Conservation (phyloP, 108 stramenopile species). For the Heterococcus sp. region DNA sequence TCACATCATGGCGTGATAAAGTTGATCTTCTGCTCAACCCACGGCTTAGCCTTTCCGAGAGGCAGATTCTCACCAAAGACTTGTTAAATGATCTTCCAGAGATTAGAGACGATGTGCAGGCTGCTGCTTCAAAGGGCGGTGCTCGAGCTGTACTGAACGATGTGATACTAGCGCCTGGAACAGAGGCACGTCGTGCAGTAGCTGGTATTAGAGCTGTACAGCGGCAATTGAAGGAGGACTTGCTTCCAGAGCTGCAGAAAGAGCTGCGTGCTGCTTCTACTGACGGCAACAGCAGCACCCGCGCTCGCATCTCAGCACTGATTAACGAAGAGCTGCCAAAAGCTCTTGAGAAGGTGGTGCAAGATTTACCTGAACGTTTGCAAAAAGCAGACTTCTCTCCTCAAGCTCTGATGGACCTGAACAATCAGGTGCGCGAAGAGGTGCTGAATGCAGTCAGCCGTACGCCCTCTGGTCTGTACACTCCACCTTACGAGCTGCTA, state of each 20-base stretch:
- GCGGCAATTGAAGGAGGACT: background rate
- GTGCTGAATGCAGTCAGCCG: background rate
- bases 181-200: background rate
- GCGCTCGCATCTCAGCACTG: background rate
- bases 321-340: background rate
- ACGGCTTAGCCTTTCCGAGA: background rate
- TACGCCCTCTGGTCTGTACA: slow-evolving; percentile 28
- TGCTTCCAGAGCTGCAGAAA: background rate
- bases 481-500: slow-evolving; percentile 3
- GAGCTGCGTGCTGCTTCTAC: background rate
- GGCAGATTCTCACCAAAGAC: slow-evolving; percentile 1
- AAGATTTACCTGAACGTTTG: background rate
- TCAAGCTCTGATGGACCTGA: too few relatives aligned
- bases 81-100: background rate
- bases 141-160: background rate
- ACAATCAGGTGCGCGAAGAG: background rate
- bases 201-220: background rate
- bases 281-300: background rate
- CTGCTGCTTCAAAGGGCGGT: background rate
- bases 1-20: background rate
- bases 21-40: background rate
- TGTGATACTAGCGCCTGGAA: background rate
- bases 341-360: background rate
- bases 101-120: background rate
- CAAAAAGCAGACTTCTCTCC: too few relatives aligned